Conservation (phyloP, 352 stramenopile genomes). For the Blastocystis sp. region DNA sequence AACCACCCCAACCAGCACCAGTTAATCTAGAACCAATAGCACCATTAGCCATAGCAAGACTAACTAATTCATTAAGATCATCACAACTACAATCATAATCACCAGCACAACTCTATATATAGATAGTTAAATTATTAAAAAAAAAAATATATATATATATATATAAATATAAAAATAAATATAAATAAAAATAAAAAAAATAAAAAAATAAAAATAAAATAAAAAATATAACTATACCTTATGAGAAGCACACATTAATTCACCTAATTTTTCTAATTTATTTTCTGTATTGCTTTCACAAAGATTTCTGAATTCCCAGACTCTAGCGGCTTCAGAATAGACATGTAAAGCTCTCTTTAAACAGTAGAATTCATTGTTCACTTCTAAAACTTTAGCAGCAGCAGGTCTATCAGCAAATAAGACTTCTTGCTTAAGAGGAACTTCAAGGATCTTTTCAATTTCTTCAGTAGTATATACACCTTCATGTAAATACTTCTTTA, state of each 20-base stretch:
- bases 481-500: conserved; percentile 37
- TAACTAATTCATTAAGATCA: conserved; percentile 54
- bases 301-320: conserved; percentile 45
- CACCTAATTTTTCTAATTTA: conserved; percentile 44
- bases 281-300: conserved; percentile 30
- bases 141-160: no score
- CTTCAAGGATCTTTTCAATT: conserved; percentile 7
- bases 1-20: conserved; percentile 61
- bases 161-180: no score
- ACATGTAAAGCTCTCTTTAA: conserved; percentile 53
- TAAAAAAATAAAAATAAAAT: no score
- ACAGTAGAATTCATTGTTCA: conserved; percentile 45
- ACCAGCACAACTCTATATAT: conserved; percentile 50
- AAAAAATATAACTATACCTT: no score
- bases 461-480: conserved; percentile 22
- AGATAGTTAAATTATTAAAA: no score
- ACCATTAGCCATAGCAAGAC: conserved; percentile 42
- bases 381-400: conserved; percentile 43
- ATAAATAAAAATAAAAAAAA: no score
- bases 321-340: conserved; percentile 52
- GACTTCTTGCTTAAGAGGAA: not conserved
- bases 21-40: conserved; percentile 55
- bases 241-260: conserved; percentile 54
- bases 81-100: conserved; percentile 57
- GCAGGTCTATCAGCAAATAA: conserved; percentile 11